Conservation (phyloP, 2,329 filamentous ascomycete species). For the Fusarium zealandicum region DNA sequence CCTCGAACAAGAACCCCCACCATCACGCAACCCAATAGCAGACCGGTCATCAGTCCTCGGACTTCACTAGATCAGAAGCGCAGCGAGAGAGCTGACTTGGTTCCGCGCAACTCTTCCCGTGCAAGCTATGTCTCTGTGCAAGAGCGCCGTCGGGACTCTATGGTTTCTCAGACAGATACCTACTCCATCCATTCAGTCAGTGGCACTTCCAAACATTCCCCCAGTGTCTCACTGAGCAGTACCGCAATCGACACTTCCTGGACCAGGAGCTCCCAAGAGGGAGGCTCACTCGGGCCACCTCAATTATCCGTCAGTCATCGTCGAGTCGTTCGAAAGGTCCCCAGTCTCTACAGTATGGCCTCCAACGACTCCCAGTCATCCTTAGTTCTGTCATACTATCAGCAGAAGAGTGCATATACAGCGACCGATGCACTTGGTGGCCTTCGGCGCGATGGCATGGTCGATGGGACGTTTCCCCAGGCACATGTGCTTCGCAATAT, state of each 20-base stretch:
- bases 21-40: slow-evolving; percentile 25
- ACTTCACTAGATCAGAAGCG: slow-evolving; percentile 12
- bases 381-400: slow-evolving; percentile 58
- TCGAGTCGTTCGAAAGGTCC: slow-evolving; percentile 46
- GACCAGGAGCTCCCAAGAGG: slow-evolving; percentile 25
- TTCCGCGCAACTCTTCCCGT: slow-evolving; percentile 53
- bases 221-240: slow-evolving; percentile 44
- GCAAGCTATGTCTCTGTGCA: slow-evolving; percentile 60
- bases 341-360: slow-evolving; percentile 67
- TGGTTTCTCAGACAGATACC: slow-evolving; percentile 63
- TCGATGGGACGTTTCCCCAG: slow-evolving; percentile 66
- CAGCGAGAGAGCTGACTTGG: slow-evolving; percentile 39
- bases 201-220: slow-evolving; percentile 55
- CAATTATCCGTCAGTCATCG: slow-evolving; percentile 37
- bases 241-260: slow-evolving; percentile 34
- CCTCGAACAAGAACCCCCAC: slow-evolving; percentile 37
- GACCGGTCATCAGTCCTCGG: neutral
- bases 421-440: slow-evolving; percentile 57
- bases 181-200: slow-evolving; percentile 59
- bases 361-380: slow-evolving; percentile 64
- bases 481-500: slow-evolving; percentile 68
- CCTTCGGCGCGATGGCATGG: slow-evolving; percentile 59
- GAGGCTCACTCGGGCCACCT: slow-evolving; percentile 18
- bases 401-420: slow-evolving; percentile 57
- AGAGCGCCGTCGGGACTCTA: slow-evolving; percentile 59